These are phyloP conservation scores for Trichaptum fuscoviolaceum DNA, from an alignment of 768 basidiomycete species.

Conservation along the genomic window DNA sequence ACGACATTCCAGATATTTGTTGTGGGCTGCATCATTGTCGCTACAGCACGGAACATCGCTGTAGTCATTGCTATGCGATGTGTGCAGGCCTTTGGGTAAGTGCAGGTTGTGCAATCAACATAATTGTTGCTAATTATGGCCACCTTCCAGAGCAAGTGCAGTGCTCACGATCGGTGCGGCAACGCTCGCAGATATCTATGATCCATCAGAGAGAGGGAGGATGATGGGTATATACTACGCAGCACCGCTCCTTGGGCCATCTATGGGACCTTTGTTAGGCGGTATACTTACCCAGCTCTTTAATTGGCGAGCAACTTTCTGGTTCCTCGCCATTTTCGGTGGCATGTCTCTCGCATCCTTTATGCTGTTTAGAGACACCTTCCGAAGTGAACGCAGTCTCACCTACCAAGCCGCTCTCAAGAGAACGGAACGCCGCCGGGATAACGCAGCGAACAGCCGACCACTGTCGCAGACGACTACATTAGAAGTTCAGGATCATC, in stretches of 20 bases:
- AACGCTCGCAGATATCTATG: constrained; percentile 74
- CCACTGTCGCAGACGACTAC: neutral
- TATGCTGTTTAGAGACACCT: constrained; percentile 74
- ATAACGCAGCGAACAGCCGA: neutral
- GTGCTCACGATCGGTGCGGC: constrained; percentile 71
- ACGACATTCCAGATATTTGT: constrained; percentile 32
- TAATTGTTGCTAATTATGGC: constrained; percentile 7
- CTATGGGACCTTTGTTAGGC: constrained; percentile 67
- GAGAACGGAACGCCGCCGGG: constrained; percentile 18
- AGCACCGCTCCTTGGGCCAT: constrained; percentile 71
- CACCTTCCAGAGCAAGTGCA: constrained; percentile 47
- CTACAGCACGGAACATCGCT: constrained; percentile 46
- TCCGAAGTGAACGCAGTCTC: constrained; percentile 74
- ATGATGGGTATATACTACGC: constrained; percentile 80
- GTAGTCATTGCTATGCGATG: constrained; percentile 64
- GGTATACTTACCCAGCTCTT: constrained; percentile 61
- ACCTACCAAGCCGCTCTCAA: constrained; percentile 68
- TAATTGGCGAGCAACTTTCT: constrained; percentile 79
- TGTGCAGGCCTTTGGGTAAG: constrained; percentile 57
- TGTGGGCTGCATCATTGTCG: constrained; percentile 53
- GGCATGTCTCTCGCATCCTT: constrained; percentile 52
- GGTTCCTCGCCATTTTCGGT: constrained; percentile 68
- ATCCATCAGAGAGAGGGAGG: constrained; percentile 67
- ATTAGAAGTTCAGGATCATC: neutral
- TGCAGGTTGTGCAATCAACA: neutral